Evolutionary conservation across 352 stramenopile species (phyloP), one percentile per base, ranked within the genome.

Genomic region (Phytopythium helicoides): DNA sequence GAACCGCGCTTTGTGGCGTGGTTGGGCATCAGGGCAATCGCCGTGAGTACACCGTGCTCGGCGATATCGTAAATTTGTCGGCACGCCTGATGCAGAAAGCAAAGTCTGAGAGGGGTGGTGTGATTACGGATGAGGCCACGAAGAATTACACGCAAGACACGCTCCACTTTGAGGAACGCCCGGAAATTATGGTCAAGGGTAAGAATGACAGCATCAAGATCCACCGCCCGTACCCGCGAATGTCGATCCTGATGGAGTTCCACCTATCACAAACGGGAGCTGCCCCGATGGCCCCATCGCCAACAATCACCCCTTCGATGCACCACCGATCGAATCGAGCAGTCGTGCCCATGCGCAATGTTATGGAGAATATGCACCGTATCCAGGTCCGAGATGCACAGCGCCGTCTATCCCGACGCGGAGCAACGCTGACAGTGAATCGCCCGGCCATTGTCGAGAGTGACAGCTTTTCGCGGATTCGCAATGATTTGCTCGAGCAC

Each of bases 31-130:
- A 94, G 53, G 83, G 86, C 18, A 96, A 94, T 19, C 73, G 94
- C 1, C 80, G 92, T 22, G 94, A 98, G 65, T 98, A 98, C 71
- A 97, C 89, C 0, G 88, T 98, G 18, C 68, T 98, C 0, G 93
- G 93, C 3, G 89, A 98, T 58, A 92, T 94, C 14, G 93, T 98
- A n/a, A 98, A 98, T 47, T 60, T 98, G 5, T 90, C 86, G 3
- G 93, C 93, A 9, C 76, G 93, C 9, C 76, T 98, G 8, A 98
- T 98, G 93, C 81, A 96, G 49, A 87, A 81, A 23, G 85, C 81
- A 8, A 95, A 95, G 62, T 81, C 72, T 0, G 83, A 95, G 52
- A 68, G 73, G n/a, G 86, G 85, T 16, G 84, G 82, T 11, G 81
- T 96, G 23, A 92, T 97, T 65, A 96, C 87, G 8, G 91, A 97